Evolutionary conservation across 2,329 filamentous ascomycete species (phyloP).

Genomic region (Cladosporium oxysporum): DNA sequence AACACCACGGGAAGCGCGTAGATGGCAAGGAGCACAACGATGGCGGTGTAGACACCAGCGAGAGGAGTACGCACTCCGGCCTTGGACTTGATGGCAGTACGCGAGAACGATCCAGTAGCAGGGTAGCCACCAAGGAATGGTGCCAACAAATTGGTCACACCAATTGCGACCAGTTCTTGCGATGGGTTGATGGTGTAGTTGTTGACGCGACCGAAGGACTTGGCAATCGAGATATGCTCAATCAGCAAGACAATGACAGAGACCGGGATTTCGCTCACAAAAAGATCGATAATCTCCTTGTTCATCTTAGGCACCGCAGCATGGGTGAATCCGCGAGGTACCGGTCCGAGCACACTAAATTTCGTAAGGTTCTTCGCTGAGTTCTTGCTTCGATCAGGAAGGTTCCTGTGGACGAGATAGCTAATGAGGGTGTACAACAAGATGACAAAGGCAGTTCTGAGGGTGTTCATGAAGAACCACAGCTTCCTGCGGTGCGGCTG

Average conservation of each 20-base stretch:
- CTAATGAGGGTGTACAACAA: conserved; percentile 89
- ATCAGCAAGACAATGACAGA: conserved; percentile 93
- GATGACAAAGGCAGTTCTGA: conserved; percentile 89
- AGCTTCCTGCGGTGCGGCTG: conserved; percentile 69
- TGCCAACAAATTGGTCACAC: conserved; percentile 83
- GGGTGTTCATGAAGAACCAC: conserved; percentile 87
- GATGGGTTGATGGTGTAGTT: conserved; percentile 96
- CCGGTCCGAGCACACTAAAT: conserved; percentile 72
- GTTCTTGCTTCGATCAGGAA: conserved; percentile 32
- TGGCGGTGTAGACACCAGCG: conserved; percentile 82
- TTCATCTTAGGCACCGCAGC: conserved; percentile 72
- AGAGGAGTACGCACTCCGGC: conserved; percentile 91
- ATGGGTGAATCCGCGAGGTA: conserved; percentile 85
- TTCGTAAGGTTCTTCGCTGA: conserved; percentile 44
- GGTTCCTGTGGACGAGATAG: conserved; percentile 76
- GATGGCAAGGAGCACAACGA: conserved; percentile 84
- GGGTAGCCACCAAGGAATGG: conserved; percentile 92
- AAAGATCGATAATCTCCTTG: conserved; percentile 64
- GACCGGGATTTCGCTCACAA: conserved; percentile 74
- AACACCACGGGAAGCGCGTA: conserved; percentile 87
- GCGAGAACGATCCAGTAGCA: conserved; percentile 91
- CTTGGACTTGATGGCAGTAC: conserved; percentile 96
- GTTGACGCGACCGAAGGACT: conserved; percentile 93
- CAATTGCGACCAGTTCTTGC: conserved; percentile 93
- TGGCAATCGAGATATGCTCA: conserved; percentile 95